Base-by-base conservation (phyloP, 306 rosid species). In the Casuarina equisetifolia region DNA sequence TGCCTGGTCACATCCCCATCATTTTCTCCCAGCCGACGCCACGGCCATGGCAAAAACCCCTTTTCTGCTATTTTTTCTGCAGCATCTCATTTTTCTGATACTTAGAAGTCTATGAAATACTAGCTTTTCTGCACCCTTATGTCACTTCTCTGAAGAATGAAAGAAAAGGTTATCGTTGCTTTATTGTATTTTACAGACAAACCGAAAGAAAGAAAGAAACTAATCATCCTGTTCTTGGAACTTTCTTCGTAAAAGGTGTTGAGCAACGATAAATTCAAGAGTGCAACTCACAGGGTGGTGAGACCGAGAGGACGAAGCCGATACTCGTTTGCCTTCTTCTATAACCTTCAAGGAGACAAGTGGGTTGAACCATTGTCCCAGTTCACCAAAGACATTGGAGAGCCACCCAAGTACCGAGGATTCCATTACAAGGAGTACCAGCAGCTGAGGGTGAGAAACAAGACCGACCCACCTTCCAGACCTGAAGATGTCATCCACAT, bases 321-420 rank as follows among this genome's bases (percentile, higher is more conserved):
- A 35, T 73, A 70, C 78, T 89, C 89, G 3, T 84, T n/a, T 76
- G 89, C 59, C 0, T 89, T 81, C 51, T 87, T 89, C 68, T 79
- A 77, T 46, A 83, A 78, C 78, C 52, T 89, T 61, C 62, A 11
- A 0, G 91, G 89, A 81, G 88, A 83, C 12, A 89, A 83, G 67
- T 89, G 81, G 83, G 84, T 89, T 44, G 88, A 89, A n/a, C 91
- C 91, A 51, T 67, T 83, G 53, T 75, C 88, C 43, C 75, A 81
- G 15, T 81, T 89, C 85, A 84, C 84, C 4, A 64, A 46, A 77
- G 85, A 83, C 19, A 87, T 85, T 62, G 88, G 93, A 11, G 81
- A 78, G 71, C 63, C 86, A 72, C 89, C 91, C 0, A 85, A 85
- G 61, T 85, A 87, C 51, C 83, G 35, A 77, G 86, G 89, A 63